phyloP scores from a whole-genome alignment of 1,139 yeast genomes.

The Pichia sorboxylosa region DNA sequence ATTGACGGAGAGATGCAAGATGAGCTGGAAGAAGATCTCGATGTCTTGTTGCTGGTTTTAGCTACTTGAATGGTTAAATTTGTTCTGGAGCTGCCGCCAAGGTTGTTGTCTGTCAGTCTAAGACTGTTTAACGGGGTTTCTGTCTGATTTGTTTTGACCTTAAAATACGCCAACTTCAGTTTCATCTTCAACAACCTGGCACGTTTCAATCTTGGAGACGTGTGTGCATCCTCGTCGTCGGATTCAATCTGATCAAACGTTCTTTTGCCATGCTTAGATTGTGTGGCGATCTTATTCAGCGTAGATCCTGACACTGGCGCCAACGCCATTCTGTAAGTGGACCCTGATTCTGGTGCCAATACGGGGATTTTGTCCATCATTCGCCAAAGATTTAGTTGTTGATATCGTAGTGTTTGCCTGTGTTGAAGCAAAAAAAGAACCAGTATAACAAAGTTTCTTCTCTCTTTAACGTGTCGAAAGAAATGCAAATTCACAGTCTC shows the following conservation, averaged over 20 bases:
- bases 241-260: neutral
- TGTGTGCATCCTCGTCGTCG: constrained; percentile 1
- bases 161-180: constrained; percentile 68
- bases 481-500: no score
- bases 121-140: constrained; percentile 24
- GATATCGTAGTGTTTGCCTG: no score
- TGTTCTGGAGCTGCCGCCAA: no score
- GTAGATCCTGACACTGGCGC: no score
- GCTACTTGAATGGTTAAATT: no score
- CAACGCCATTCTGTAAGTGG: no score
- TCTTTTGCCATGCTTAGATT: neutral
- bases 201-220: constrained; percentile 20
- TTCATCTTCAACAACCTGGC: constrained; percentile 61
- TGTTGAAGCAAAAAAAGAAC: no score
- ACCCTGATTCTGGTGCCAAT: neutral
- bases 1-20: neutral
- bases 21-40: no score
- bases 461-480: no score
- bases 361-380: neutral
- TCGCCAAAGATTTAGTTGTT: no score
- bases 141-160: constrained; percentile 49
- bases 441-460: no score
- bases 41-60: no score
- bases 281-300: neutral
- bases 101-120: neutral